These are phyloP conservation scores for Solanum lycopersicoides DNA, from an alignment of 257 asterid species.

Conservation along the genomic window DNA sequence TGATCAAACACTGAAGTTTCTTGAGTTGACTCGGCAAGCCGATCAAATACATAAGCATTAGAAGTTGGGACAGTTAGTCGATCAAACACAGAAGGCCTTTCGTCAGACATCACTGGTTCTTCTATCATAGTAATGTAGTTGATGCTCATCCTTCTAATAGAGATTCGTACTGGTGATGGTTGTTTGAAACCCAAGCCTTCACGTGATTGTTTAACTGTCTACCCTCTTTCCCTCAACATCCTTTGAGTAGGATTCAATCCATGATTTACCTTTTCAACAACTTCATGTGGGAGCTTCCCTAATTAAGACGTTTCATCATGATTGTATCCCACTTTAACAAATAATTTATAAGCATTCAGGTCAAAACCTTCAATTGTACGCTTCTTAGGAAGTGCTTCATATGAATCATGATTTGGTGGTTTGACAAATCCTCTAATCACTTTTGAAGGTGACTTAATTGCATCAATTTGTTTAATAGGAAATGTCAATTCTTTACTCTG, in stretches of 20 bases:
- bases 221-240: no score
- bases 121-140: no score
- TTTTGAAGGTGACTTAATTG: not conserved
- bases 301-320: not conserved
- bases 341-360: not conserved
- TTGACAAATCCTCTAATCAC: not conserved
- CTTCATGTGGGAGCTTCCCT: not conserved
- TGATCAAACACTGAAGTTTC: not conserved
- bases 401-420: not conserved
- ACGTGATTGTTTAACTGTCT: no score
- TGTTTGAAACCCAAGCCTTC: no score
- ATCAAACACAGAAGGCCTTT: not conserved
- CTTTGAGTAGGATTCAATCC: no score
- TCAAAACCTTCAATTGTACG: not conserved
- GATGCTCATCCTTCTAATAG: not conserved
- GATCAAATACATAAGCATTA: not conserved
- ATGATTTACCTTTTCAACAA: not conserved
- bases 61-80: no score
- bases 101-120: not conserved
- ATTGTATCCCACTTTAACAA: fast-evolving
- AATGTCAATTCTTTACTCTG: no score
- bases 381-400: not conserved
- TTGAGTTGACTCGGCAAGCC: not conserved
- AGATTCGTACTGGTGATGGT: not conserved
- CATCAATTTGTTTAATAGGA: not conserved